These are phyloP conservation scores for Phaseolus lunatus DNA, from an alignment of 306 rosid genomes.

Conservation along the genomic window DNA sequence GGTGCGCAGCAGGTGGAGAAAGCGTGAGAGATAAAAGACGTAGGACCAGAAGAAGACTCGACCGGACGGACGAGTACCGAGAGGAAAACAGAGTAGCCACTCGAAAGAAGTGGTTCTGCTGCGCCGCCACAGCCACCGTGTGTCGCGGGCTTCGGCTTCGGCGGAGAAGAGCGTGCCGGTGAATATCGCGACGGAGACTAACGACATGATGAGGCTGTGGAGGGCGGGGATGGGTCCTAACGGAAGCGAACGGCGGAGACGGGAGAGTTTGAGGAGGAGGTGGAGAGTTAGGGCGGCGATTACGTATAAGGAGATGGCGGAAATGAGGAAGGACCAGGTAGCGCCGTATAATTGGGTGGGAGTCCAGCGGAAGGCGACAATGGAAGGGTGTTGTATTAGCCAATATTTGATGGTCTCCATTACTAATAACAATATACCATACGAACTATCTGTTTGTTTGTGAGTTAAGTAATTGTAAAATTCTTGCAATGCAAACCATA, in stretches of 20 bases:
- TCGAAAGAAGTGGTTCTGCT: constrained; percentile 63
- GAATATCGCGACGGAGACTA: constrained; percentile 57
- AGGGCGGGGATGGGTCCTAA: constrained; percentile 71
- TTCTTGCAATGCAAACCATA: neutral
- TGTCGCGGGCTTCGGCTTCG: constrained; percentile 62
- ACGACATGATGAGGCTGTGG: constrained; percentile 66
- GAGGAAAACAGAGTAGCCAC: constrained; percentile 85
- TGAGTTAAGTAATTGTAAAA: neutral
- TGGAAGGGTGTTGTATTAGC: constrained; percentile 64
- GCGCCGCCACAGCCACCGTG: constrained; percentile 84
- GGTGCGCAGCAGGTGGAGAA: constrained; percentile 66
- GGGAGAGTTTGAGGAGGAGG: constrained; percentile 48
- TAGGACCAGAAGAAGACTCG: constrained; percentile 91
- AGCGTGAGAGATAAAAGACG: constrained; percentile 74
- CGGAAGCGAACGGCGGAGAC: constrained; percentile 51
- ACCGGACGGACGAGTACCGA: constrained; percentile 76
- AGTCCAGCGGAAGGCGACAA: constrained; percentile 74
- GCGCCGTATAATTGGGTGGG: constrained; percentile 68
- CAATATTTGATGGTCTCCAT: constrained; percentile 49
- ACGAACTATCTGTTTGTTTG: neutral
- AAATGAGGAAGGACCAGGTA: constrained; percentile 72
- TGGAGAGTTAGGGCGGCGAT: constrained; percentile 52
- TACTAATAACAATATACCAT: neutral
- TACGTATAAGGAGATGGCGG: constrained; percentile 58
- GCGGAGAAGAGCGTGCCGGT: constrained; percentile 68